Base-by-base conservation (phyloP, 202 grass and related monocot species). In the Zoysia matrella region DNA sequence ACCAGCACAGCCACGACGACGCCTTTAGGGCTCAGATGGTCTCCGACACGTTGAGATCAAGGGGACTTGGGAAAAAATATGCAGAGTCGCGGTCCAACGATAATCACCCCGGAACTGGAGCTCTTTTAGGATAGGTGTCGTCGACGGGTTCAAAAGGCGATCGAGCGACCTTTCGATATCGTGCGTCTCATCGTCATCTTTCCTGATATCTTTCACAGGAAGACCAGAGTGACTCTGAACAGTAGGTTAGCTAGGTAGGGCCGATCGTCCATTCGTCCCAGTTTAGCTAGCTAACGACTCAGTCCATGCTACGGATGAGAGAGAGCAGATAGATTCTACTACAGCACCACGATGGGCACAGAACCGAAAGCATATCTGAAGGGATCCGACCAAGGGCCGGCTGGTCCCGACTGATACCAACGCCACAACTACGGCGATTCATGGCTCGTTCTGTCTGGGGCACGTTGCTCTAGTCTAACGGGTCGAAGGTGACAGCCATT, bases 61-160 rank as follows among this genome's bases (percentile, higher is more conserved):
- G 52, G 62, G 15, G 71, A 62, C 63, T 3, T 9, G 72, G 30
- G 57, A 47, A 47, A 47, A 47, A 47, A 47, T 5, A 1, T 8
- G 50, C 30, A 60, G 43, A 45, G 83, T 73, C 69, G 57, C 71
- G 50, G 44, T 75, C 71, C 77, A 47, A 43, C 15, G 7, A 51
- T 51, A 47, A 48, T 56, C 15, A 49, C 55, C 22, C 16, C 64
- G 22, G 61, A 69, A 47, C 6, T 15, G 2, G 53, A 47, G 56
- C 6, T n/a, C 45, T 41, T 39, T 63, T 16, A 57, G 54, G 54
- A 57, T n/a, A 49, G 6, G 22, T 22, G 22, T 22, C 36, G 18
- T 11, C 45, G 48, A 69, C 6, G 40, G 12, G 45, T 5, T 12
- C 5, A 53, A 52, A 69, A 71, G 40, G 16, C 49, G 65, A 52